Percentiles rank a stretch among this genome's conserved stretches.
These are phyloP conservation scores for Cucumis hystrix DNA, from an alignment of 306 rosid genomes.

Conservation along the genomic window DNA sequence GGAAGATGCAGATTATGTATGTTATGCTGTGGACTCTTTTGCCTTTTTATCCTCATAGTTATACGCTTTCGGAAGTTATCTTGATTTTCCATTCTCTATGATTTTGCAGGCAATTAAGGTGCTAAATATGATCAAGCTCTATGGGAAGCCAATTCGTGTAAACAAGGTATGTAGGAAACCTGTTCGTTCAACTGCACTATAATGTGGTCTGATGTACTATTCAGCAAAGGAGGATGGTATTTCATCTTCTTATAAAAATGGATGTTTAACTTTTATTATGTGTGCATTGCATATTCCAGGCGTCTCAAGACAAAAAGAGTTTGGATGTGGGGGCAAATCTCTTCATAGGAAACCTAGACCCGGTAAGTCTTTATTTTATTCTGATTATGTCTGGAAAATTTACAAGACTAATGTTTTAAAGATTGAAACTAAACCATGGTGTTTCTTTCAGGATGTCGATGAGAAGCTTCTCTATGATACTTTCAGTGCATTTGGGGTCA, in stretches of 20 bases:
- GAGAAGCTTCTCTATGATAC: slow-evolving; percentile 94
- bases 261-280: background rate
- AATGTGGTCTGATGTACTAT: background rate
- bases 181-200: background rate
- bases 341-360: slow-evolving; percentile 92
- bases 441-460: slow-evolving; percentile 74
- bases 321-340: slow-evolving; percentile 97
- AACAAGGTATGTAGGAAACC: slow-evolving; percentile 45
- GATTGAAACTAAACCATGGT: background rate
- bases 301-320: slow-evolving; percentile 96
- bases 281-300: slow-evolving; percentile 29
- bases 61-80: background rate
- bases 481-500: slow-evolving; percentile 98
- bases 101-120: slow-evolving; percentile 80
- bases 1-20: slow-evolving; percentile 94
- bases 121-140: slow-evolving; percentile 89
- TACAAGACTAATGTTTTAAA: background rate
- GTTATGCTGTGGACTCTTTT: background rate
- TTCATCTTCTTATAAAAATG: background rate
- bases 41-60: background rate
- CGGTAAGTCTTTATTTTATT: slow-evolving; percentile 38
- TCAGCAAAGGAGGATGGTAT: background rate
- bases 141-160: slow-evolving; percentile 95
- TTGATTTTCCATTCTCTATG: background rate
- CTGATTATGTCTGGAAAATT: background rate